phyloP scores from a whole-genome alignment of 805 yeast genomes.

The Hyphopichia homilentoma region DNA sequence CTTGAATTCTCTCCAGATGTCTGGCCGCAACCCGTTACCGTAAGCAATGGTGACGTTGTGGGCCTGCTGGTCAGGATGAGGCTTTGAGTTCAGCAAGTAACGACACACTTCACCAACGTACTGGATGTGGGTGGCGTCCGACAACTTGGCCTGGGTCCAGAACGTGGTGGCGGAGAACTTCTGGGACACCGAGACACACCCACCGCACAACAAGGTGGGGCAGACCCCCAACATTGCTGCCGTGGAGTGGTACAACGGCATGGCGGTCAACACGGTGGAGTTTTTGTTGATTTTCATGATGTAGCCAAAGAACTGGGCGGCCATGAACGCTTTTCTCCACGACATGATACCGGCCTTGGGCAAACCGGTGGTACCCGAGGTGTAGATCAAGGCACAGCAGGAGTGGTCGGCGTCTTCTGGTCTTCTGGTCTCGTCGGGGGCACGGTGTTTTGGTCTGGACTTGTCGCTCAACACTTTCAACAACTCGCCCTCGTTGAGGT shows the following conservation, averaged over 20 bases:
- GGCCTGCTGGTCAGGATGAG: conserved; percentile 58
- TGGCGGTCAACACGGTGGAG: conserved; percentile 75
- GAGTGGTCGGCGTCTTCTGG: conserved; percentile 53
- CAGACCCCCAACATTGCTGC: conserved; percentile 84
- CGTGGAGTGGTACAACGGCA: conserved; percentile 95
- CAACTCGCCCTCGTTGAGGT: conserved; percentile 50
- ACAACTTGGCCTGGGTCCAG: conserved; percentile 81
- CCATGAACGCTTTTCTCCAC: conserved; percentile 80
- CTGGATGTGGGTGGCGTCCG: conserved; percentile 76
- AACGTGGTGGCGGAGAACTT: conserved; percentile 80
- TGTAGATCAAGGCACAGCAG: conserved; percentile 73
- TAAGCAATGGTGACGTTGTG: conserved; percentile 69
- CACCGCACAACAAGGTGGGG: conserved; percentile 64
- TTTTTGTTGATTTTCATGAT: conserved; percentile 55
- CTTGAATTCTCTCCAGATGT: conserved; percentile 83
- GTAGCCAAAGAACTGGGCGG: conserved; percentile 64
- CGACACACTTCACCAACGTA: conserved; percentile 96
- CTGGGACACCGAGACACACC: conserved; percentile 70
- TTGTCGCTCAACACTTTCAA: conserved; percentile 37
- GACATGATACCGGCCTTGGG: conserved; percentile 93
- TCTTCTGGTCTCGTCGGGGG: conserved; percentile 55
- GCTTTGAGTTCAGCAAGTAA: conserved; percentile 65
- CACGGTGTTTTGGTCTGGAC: conserved; percentile 48
- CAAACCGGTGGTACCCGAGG: conserved; percentile 93
- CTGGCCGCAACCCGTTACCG: conserved; percentile 89